Conservation (phyloP, 1,139 yeast genomes). For the Scheffersomyces segobiensis region DNA sequence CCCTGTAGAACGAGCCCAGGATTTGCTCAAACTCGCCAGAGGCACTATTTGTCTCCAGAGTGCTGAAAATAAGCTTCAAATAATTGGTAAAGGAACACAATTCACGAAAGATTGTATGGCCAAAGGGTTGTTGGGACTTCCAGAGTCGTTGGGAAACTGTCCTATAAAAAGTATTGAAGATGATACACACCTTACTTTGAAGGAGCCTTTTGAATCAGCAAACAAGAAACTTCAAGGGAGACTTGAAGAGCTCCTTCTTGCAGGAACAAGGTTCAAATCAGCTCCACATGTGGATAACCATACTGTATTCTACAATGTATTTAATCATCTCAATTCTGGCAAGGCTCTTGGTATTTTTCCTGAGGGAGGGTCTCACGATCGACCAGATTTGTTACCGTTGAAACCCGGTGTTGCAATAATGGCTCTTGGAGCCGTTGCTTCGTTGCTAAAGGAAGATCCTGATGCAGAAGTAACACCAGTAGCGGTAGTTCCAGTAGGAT, state of each 20-base stretch:
- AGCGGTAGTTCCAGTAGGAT: conserved; percentile 91
- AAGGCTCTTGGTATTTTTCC: conserved; percentile 71
- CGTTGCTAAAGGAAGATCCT: conserved; percentile 15
- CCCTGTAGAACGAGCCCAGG: conserved; percentile 77
- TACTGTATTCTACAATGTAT: conserved; percentile 60
- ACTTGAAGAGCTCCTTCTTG: conserved; percentile 36
- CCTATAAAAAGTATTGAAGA: conserved; percentile 52
- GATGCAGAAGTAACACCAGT: conserved; percentile 34
- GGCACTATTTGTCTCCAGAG: conserved; percentile 49
- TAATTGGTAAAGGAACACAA: conserved; percentile 51
- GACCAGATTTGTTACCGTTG: conserved; percentile 85
- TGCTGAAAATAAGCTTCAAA: conserved; percentile 31
- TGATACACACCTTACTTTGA: conserved; percentile 52
- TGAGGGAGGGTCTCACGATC: conserved; percentile 90
- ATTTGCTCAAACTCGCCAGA: conserved; percentile 45
- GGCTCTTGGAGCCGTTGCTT: conserved; percentile 84
- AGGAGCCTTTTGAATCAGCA: conserved; percentile 45
- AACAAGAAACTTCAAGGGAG: conserved; percentile 20
- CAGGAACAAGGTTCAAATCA: conserved; percentile 54
- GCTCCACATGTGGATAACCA: conserved; percentile 69
- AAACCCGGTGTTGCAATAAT: conserved; percentile 98
- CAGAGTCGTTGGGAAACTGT: conserved; percentile 58
- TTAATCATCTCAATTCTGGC: conserved; percentile 56
- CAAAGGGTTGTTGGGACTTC: conserved; percentile 65
- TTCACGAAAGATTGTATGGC: conserved; percentile 47